Evolutionary conservation across 2,329 filamentous ascomycete species (phyloP), one percentile per base, ranked within the genome.

Genomic region (Zymoseptoria brevis): DNA sequence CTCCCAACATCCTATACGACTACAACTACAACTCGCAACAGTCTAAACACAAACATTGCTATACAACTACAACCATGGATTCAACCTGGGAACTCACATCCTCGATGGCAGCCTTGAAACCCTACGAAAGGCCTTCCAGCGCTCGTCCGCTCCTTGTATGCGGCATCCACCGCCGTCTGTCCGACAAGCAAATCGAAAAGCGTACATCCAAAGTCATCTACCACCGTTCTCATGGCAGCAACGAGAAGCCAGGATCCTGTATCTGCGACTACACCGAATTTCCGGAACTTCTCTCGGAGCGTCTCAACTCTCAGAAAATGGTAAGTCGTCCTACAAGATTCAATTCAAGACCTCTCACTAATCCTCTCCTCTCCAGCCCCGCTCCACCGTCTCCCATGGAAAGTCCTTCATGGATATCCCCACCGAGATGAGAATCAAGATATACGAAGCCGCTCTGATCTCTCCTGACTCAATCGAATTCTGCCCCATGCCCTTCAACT

Each of bases 241-340:
- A 35, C 19, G 50, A 59, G 13, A 59, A 53, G 29, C 57, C 29
- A 9, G 57, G 57, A 13, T 19, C 13, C 1, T 56, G 54, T 8
- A 26, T 49, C 16, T 56, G 57, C 35, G 57, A 59, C 19, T 59
- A 56, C 41, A 21, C 55, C 16, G 49, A 56, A 22, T 59, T 19
- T 9, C 54, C 53, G 2, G 13, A 50, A n/a, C 50, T 59, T 13
- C 35, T 21, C 19, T 0, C n/a, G 8, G 57, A 56, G 50, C 54
- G 54, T 29, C 41, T 41, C 11, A 13, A 50, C 35, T 11, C 35
- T 45, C 35, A 45, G 13, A 45, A 16, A 13, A 16, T 45, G 35
- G 35, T 45, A 1, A 13, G 3, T 45, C 13, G 3, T n/a, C 35
- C 35, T 16, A 2, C 5, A n/a, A 3, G 3, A n/a, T 4, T 9